Evolutionary conservation across 2,329 filamentous ascomycete species (phyloP).

Genomic region (Colletotrichum melonis): DNA sequence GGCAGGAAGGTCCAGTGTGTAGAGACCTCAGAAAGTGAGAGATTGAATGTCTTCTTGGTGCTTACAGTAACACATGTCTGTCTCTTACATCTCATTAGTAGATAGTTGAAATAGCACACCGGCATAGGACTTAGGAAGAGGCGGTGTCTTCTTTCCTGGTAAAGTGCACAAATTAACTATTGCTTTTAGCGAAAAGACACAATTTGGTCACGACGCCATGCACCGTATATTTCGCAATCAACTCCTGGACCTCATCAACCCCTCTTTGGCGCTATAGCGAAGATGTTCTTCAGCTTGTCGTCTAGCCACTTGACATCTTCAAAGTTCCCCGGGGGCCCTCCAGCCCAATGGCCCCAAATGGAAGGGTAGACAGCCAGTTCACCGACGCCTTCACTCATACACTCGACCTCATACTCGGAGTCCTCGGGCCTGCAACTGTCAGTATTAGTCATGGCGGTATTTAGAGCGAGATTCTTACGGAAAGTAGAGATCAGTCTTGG

Average conservation of each 20-base stretch:
- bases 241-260: not conserved
- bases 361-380: constrained; percentile 52
- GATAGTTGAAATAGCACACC: too few relatives aligned
- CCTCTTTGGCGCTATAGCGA: constrained; percentile 29
- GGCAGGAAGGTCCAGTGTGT: too few relatives aligned
- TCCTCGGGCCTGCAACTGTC: constrained; percentile 68
- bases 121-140: too few relatives aligned
- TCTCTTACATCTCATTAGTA: too few relatives aligned
- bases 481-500: constrained; percentile 83
- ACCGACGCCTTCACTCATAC: constrained; percentile 48
- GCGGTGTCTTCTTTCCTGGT: too few relatives aligned
- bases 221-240: not conserved
- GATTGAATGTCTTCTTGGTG: too few relatives aligned
- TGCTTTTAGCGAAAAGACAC: not conserved
- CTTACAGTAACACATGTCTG: too few relatives aligned
- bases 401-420: constrained; percentile 77
- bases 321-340: constrained; percentile 76
- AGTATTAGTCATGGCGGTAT: not conserved
- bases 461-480: constrained; percentile 49
- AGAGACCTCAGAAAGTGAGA: too few relatives aligned
- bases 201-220: not conserved
- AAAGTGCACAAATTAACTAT: not conserved
- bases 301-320: constrained; percentile 81
- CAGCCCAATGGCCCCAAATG: constrained; percentile 62
- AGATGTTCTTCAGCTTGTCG: constrained; percentile 64